These are phyloP conservation scores for Cladosporium oxysporum DNA, from an alignment of 2,329 filamentous ascomycete genomes.

Conservation along the genomic window DNA sequence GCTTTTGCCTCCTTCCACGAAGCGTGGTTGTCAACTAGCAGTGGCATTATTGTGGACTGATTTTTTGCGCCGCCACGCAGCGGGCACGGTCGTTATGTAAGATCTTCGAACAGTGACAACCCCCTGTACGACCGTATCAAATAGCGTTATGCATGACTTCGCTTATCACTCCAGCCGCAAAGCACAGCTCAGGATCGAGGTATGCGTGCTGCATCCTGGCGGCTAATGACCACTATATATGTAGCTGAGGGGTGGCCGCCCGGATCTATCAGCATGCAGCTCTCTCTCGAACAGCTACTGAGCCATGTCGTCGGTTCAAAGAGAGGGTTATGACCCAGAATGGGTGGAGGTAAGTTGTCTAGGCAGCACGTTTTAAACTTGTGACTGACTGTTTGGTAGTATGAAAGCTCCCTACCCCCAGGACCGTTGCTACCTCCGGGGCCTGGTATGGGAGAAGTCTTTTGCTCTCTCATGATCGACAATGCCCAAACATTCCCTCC, in stretches of 20 bases:
- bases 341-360: conserved; percentile 1
- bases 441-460: background rate
- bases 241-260: background rate
- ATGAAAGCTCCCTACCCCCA: conserved; percentile 2
- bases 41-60: background rate
- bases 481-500: conserved; percentile 2
- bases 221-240: background rate
- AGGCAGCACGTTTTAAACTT: background rate
- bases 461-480: conserved; percentile 10
- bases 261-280: background rate
- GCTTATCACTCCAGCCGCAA: background rate
- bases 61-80: background rate
- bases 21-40: background rate
- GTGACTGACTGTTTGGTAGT: background rate
- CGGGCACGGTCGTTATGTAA: background rate
- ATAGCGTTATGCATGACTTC: background rate
- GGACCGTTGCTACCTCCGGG: conserved; percentile 6
- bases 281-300: too few relatives aligned
- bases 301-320: background rate
- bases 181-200: background rate
- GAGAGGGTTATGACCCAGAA: conserved; percentile 12
- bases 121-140: background rate
- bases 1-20: background rate
- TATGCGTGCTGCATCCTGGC: background rate
- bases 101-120: background rate